Evolutionary conservation across 805 yeast species (phyloP).

Genomic region (Saturnispora dispora): DNA sequence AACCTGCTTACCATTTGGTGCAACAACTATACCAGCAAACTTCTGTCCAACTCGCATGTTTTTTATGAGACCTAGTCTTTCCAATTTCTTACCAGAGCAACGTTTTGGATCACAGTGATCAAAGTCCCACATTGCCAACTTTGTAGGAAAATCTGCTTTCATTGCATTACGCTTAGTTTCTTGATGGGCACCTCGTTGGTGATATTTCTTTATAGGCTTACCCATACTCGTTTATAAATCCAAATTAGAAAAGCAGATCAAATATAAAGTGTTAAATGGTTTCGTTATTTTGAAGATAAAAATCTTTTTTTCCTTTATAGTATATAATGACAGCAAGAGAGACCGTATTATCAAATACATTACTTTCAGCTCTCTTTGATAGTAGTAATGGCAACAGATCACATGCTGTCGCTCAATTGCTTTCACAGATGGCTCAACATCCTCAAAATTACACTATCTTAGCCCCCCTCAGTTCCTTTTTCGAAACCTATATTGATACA

Average conservation of each 20-base stretch:
- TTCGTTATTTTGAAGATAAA: constrained; percentile 29
- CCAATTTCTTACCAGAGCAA: constrained; percentile 91
- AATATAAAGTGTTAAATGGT: constrained; percentile 8
- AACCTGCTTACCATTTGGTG: constrained; percentile 85
- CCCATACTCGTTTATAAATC: constrained; percentile 23
- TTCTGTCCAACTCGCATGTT: constrained; percentile 85
- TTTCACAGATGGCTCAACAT: constrained; percentile 32
- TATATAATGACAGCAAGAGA: constrained; percentile 18
- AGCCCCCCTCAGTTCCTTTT: constrained; percentile 50
- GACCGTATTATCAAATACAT: neutral
- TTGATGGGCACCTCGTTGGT: constrained; percentile 35
- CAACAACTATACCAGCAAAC: constrained; percentile 80
- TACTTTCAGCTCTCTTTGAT: neutral
- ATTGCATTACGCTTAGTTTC: constrained; percentile 21
- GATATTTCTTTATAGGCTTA: constrained; percentile 48
- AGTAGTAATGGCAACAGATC: neutral
- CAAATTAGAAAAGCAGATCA: neutral
- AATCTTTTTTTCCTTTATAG: constrained; percentile 32
- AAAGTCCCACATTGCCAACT: constrained; percentile 97
- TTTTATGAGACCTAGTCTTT: constrained; percentile 75
- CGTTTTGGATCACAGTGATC: constrained; percentile 98
- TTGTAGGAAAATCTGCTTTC: constrained; percentile 54
- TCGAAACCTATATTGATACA: constrained; percentile 33
- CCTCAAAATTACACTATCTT: constrained; percentile 49
- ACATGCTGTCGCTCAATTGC: constrained; percentile 17